Percentiles rank a stretch among this genome's conserved stretches.
Evolutionary conservation across 2,329 filamentous ascomycete genomes (phyloP).

Genomic region (Ilyonectria robusta): DNA sequence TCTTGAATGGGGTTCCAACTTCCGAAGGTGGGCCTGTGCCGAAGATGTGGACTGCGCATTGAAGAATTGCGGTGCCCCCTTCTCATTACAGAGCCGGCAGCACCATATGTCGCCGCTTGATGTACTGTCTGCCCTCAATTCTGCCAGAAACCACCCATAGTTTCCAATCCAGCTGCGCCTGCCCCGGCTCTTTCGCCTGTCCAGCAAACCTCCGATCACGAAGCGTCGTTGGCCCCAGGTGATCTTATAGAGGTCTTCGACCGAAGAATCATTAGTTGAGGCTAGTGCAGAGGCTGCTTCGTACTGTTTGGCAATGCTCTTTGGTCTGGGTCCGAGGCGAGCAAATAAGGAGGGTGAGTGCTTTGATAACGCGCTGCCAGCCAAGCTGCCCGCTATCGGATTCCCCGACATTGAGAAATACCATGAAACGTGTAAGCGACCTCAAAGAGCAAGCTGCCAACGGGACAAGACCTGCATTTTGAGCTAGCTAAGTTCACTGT

Average conservation of each 20-base stretch:
- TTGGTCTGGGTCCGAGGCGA: not conserved
- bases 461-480: not conserved
- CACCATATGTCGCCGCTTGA: constrained; percentile 27
- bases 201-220: constrained; percentile 12
- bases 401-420: not conserved
- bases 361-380: not conserved
- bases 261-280: constrained; percentile 2
- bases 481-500: constrained; percentile 2
- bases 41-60: constrained; percentile 25
- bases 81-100: constrained; percentile 27
- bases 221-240: not conserved
- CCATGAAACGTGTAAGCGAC: not conserved
- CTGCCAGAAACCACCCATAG: constrained; percentile 29
- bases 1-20: constrained; percentile 10
- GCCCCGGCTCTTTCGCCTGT: constrained; percentile 25
- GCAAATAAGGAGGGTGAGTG: constrained; percentile 1
- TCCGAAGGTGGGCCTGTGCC: constrained; percentile 14
- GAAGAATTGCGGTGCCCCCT: constrained; percentile 16
- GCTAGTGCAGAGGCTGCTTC: constrained; percentile 1
- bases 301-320: constrained; percentile 1
- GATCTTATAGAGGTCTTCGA: constrained; percentile 3
- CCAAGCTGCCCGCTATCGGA: constrained; percentile 1
- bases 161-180: constrained; percentile 30
- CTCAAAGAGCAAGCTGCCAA: constrained; percentile 1
- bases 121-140: constrained; percentile 29